Evolutionary conservation across 805 yeast species (phyloP).

Genomic region (Spathaspora sp.): DNA sequence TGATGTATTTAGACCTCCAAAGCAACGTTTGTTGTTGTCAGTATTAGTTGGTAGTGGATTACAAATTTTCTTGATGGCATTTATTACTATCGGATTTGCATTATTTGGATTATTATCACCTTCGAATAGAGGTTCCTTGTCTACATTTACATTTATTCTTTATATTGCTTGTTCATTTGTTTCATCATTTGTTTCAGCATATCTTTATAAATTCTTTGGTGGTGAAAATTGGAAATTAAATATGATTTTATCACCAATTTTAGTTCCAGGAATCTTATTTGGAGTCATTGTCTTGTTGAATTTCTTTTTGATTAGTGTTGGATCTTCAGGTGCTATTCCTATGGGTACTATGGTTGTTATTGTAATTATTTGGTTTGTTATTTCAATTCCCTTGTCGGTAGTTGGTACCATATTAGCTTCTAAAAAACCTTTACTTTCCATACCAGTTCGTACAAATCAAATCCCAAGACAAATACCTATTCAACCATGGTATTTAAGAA

Average conservation of each 20-base stretch:
- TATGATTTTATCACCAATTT: constrained; percentile 73
- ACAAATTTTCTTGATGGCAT: constrained; percentile 76
- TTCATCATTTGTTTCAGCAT: constrained; percentile 86
- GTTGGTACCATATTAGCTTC: constrained; percentile 80
- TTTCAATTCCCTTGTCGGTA: constrained; percentile 81
- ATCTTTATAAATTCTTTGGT: constrained; percentile 81
- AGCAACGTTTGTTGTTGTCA: constrained; percentile 64
- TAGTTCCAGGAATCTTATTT: constrained; percentile 82
- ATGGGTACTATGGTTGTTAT: constrained; percentile 83
- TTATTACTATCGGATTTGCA: constrained; percentile 75
- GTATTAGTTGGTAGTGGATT: constrained; percentile 84
- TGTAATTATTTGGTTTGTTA: constrained; percentile 75
- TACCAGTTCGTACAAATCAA: constrained; percentile 90
- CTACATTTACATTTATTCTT: constrained; percentile 83
- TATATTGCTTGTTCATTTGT: constrained; percentile 77
- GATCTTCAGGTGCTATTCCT: constrained; percentile 94
- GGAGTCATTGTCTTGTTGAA: constrained; percentile 64
- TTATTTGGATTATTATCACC: constrained; percentile 88
- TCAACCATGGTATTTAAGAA: constrained; percentile 79
- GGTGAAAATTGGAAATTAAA: constrained; percentile 91
- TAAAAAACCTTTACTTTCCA: constrained; percentile 51
- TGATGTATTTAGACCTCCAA: constrained; percentile 88
- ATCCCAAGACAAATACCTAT: constrained; percentile 94
- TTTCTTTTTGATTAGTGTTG: constrained; percentile 71
- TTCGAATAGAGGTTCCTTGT: constrained; percentile 88